Conservation (phyloP, 768 basidiomycete genomes). For the Amanita fuliginea region DNA sequence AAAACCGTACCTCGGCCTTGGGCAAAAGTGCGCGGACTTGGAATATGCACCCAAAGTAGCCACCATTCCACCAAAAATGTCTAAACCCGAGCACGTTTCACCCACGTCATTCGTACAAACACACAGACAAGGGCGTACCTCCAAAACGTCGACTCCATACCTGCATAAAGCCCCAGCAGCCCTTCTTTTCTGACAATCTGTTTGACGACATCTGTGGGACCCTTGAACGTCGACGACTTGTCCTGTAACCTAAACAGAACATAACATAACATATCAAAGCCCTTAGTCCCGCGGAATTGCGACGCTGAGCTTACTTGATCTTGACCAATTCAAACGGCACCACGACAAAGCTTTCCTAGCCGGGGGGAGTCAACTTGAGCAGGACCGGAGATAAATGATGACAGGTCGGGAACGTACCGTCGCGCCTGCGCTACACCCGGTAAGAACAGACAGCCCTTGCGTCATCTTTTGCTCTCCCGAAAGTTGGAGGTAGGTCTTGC, state of each 20-base stretch:
- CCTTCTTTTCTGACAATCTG: slow-evolving; percentile 73
- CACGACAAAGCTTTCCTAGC: slow-evolving; percentile 79
- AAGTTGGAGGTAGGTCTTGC: slow-evolving; percentile 55
- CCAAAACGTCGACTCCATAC: slow-evolving; percentile 99
- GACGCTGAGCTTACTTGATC: slow-evolving; percentile 42
- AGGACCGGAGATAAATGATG: neutral
- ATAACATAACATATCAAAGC: too few relatives aligned
- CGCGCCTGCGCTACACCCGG: slow-evolving; percentile 90
- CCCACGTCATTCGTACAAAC: too few relatives aligned
- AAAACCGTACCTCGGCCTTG: slow-evolving; percentile 56
- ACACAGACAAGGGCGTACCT: slow-evolving; percentile 37
- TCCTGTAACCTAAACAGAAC: slow-evolving; percentile 91
- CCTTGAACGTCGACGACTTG: slow-evolving; percentile 81
- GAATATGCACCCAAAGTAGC: slow-evolving; percentile 91
- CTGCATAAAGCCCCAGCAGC: slow-evolving; percentile 76
- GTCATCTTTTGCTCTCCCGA: slow-evolving; percentile 80
- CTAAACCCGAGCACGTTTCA: slow-evolving; percentile 21
- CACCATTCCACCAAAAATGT: slow-evolving; percentile 89
- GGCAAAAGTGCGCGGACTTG: slow-evolving; percentile 74
- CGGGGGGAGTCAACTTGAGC: neutral
- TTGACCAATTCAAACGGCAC: slow-evolving; percentile 96
- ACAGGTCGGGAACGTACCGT: slow-evolving; percentile 32
- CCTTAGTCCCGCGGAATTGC: too few relatives aligned
- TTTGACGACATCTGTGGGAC: slow-evolving; percentile 85
- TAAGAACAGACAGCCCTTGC: slow-evolving; percentile 75